phyloP scores from a whole-genome alignment of 1,139 yeast species.

The Yamadazyma songkhlaensis region DNA sequence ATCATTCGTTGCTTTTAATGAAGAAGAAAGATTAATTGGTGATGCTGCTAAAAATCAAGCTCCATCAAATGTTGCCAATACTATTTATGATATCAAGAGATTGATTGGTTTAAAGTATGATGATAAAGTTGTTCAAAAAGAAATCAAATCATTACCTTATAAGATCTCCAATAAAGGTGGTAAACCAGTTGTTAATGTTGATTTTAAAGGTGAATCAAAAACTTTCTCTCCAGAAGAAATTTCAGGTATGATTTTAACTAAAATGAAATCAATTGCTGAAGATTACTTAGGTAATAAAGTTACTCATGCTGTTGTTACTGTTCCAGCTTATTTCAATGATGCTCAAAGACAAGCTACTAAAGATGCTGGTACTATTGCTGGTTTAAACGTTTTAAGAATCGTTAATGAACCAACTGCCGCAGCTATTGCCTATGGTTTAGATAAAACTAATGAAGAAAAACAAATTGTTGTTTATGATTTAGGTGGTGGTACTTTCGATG shows the following conservation, averaged over 20 bases:
- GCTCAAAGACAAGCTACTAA: conserved; percentile 99
- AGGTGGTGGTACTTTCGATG: conserved; percentile 58
- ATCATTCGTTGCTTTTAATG: conserved; percentile 82
- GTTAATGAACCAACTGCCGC: conserved; percentile 99
- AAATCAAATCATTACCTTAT: conserved; percentile 80
- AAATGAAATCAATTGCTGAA: conserved; percentile 93
- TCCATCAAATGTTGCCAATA: conserved; percentile 73
- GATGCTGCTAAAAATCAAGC: conserved; percentile 96
- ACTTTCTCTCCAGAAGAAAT: conserved; percentile 85
- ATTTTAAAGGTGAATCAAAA: conserved; percentile 65
- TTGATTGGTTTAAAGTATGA: conserved; percentile 76
- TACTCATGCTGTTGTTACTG: conserved; percentile 93
- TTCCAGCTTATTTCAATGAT: conserved; percentile 97
- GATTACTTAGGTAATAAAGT: conserved; percentile 86
- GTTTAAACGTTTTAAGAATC: conserved; percentile 89
- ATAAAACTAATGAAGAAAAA: conserved; percentile 59
- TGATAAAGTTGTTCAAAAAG: conserved; percentile 78
- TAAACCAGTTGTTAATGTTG: conserved; percentile 78
- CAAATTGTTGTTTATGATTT: conserved; percentile 51
- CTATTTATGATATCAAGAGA: conserved; percentile 84
- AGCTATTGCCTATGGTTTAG: conserved; percentile 96
- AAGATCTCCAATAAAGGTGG: conserved; percentile 64
- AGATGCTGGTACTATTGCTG: conserved; percentile 97
- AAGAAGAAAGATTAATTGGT: conserved; percentile 85
- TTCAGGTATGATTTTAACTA: conserved; percentile 86